Evolutionary conservation across 169 alveolate genomes (phyloP).

Genomic region (Fabrea salina): DNA sequence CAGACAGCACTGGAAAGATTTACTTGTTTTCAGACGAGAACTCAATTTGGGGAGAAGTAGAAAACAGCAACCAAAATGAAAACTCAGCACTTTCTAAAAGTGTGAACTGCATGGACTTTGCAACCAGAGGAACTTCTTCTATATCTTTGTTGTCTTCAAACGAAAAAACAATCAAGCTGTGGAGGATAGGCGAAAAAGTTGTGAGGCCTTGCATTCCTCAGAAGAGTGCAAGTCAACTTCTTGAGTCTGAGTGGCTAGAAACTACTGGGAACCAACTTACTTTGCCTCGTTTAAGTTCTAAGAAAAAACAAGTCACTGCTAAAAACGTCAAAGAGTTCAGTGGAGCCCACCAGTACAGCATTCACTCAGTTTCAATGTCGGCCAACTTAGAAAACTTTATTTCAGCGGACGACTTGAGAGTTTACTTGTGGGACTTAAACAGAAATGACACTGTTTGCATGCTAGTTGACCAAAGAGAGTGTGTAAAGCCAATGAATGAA

Average conservation of each 20-base stretch:
- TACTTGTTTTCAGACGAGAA: too few species aligned
- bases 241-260: conserved; percentile 1
- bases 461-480: not conserved
- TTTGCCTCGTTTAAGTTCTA: conserved; percentile 36
- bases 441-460: not conserved
- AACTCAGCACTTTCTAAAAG: too few species aligned
- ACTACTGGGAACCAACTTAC: conserved; percentile 9
- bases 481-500: conserved; percentile 62
- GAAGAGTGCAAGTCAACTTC: conserved; percentile 1
- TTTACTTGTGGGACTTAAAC: conserved; percentile 63
- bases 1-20: too few species aligned
- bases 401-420: conserved; percentile 71
- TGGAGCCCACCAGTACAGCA: conserved; percentile 47
- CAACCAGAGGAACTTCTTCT: too few species aligned
- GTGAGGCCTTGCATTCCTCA: not conserved
- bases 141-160: conserved; percentile 48
- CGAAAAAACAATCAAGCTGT: conserved; percentile 67
- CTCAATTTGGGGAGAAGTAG: too few species aligned
- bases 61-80: too few species aligned
- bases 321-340: conserved; percentile 28
- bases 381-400: conserved; percentile 56
- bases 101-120: too few species aligned
- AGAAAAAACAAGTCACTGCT: conserved; percentile 46
- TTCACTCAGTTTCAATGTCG: conserved; percentile 56
- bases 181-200: conserved; percentile 43